These are phyloP conservation scores for Globisporangium irregulare DNA, from an alignment of 352 stramenopile species.

Conservation along the genomic window DNA sequence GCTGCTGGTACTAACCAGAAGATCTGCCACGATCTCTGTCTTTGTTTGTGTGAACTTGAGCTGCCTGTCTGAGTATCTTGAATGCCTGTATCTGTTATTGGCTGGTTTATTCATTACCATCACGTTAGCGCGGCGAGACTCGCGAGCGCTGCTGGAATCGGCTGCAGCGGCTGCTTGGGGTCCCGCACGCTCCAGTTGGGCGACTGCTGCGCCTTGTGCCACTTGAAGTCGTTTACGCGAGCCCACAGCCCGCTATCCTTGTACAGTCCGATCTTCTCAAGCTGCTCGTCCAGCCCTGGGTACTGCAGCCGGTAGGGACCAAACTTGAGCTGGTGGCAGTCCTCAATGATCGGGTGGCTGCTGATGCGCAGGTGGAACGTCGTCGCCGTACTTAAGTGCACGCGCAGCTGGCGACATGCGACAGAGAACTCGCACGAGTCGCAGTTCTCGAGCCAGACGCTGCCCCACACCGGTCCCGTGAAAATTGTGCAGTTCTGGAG, in stretches of 20 bases:
- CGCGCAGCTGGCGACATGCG: slow-evolving; percentile 81
- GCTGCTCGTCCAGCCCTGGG: slow-evolving; percentile 50
- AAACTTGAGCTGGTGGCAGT: slow-evolving; percentile 84
- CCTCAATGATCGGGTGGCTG: slow-evolving; percentile 90
- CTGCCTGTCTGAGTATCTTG: too few relatives aligned
- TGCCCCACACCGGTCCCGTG: slow-evolving; percentile 75
- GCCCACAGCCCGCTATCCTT: slow-evolving; percentile 72
- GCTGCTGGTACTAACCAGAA: background rate
- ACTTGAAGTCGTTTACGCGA: slow-evolving; percentile 93
- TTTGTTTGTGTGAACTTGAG: too few relatives aligned
- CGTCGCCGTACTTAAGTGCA: slow-evolving; percentile 68
- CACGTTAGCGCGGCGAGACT: slow-evolving; percentile 19
- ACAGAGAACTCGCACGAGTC: slow-evolving; percentile 75
- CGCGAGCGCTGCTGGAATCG: slow-evolving; percentile 34
- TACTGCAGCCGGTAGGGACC: slow-evolving; percentile 73
- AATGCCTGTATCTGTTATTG: too few relatives aligned
- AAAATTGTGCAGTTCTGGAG: slow-evolving; percentile 71
- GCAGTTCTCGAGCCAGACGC: slow-evolving; percentile 84
- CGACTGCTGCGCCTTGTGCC: slow-evolving; percentile 83
- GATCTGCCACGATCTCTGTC: too few relatives aligned
- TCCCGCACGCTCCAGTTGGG: slow-evolving; percentile 81
- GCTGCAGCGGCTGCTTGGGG: slow-evolving; percentile 38
- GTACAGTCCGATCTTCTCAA: slow-evolving; percentile 49
- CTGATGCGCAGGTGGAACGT: slow-evolving; percentile 79
- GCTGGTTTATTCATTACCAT: too few relatives aligned